Evolutionary conservation across 2,329 filamentous ascomycete species (phyloP).

Genomic region (Cordyceps javanica): DNA sequence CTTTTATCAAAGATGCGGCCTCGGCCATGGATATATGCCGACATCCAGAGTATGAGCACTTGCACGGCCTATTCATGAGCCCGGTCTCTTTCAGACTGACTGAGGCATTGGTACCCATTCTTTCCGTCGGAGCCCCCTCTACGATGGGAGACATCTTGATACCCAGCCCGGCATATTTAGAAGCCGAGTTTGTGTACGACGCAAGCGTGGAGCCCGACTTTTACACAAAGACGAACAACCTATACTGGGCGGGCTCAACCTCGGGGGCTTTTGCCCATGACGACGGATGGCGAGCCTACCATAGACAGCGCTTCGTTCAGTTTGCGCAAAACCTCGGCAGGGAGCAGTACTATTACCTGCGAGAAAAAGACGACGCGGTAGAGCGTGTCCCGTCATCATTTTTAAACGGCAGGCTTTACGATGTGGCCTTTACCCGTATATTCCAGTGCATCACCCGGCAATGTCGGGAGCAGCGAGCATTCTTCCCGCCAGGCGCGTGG

Average conservation of each 20-base stretch:
- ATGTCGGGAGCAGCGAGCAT: constrained; percentile 29
- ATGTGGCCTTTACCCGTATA: constrained; percentile 40
- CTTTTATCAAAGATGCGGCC: constrained; percentile 29
- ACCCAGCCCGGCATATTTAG: constrained; percentile 45
- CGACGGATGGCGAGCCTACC: constrained; percentile 34
- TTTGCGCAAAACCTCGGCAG: constrained; percentile 29
- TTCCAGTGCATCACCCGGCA: constrained; percentile 35
- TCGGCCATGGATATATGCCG: constrained; percentile 34
- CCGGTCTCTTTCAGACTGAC: constrained; percentile 38
- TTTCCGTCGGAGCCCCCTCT: constrained; percentile 38
- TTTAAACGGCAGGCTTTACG: constrained; percentile 32
- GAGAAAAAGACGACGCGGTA: constrained; percentile 16
- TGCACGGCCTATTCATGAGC: constrained; percentile 40
- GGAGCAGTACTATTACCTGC: constrained; percentile 27
- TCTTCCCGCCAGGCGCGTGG: constrained; percentile 27
- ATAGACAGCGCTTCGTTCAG: constrained; percentile 41
- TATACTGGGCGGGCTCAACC: constrained; percentile 54
- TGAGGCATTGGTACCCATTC: constrained; percentile 36
- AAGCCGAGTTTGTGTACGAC: constrained; percentile 36
- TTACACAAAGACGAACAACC: constrained; percentile 40
- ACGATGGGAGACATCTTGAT: constrained; percentile 47
- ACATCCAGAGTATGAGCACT: constrained; percentile 35
- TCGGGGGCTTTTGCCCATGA: constrained; percentile 39
- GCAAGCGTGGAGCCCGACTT: constrained; percentile 36
- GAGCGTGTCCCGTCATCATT: constrained; percentile 22